Conservation (phyloP, 345 rosid genomes). For the Murraya paniculata region DNA sequence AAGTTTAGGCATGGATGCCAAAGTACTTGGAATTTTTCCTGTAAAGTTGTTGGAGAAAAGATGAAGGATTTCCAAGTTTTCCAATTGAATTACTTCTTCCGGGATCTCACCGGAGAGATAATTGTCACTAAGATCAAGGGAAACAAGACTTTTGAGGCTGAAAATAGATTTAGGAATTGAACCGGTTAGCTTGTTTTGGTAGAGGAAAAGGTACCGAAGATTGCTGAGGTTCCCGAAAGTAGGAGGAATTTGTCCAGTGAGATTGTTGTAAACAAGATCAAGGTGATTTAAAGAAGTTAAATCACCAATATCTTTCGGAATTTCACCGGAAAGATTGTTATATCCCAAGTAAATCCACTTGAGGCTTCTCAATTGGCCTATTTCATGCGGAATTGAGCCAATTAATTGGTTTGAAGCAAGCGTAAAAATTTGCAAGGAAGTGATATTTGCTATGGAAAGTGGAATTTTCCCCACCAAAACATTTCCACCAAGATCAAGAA, state of each 20-base stretch:
- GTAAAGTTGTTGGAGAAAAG: slow-evolving; percentile 74
- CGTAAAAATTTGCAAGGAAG: slow-evolving; percentile 56
- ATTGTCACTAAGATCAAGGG: slow-evolving; percentile 85
- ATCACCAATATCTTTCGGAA: slow-evolving; percentile 60
- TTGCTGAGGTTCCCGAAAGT: slow-evolving; percentile 54
- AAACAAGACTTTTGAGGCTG: slow-evolving; percentile 47
- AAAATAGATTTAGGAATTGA: slow-evolving; percentile 55
- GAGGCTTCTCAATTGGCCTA: slow-evolving; percentile 53
- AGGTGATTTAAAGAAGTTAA: slow-evolving; percentile 61
- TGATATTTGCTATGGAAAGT: slow-evolving; percentile 40
- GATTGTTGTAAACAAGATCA: slow-evolving; percentile 87
- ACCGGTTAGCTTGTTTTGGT: slow-evolving; percentile 70
- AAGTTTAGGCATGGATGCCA: slow-evolving; percentile 66
- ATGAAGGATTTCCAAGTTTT: slow-evolving; percentile 74
- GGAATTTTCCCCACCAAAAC: slow-evolving; percentile 63
- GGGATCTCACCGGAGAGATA: slow-evolving; percentile 71
- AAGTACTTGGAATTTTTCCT: slow-evolving; percentile 58
- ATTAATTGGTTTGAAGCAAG: slow-evolving; percentile 74
- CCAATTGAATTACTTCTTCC: slow-evolving; percentile 43
- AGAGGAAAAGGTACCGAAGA: slow-evolving; percentile 69
- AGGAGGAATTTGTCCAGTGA: slow-evolving; percentile 66
- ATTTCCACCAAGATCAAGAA: slow-evolving; percentile 88
- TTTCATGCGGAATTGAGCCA: slow-evolving; percentile 51
- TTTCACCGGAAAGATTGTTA: slow-evolving; percentile 77
- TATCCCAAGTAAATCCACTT: slow-evolving; percentile 88